Base-by-base conservation (phyloP, 306 rosid species). In the Carpinus fangiana region DNA sequence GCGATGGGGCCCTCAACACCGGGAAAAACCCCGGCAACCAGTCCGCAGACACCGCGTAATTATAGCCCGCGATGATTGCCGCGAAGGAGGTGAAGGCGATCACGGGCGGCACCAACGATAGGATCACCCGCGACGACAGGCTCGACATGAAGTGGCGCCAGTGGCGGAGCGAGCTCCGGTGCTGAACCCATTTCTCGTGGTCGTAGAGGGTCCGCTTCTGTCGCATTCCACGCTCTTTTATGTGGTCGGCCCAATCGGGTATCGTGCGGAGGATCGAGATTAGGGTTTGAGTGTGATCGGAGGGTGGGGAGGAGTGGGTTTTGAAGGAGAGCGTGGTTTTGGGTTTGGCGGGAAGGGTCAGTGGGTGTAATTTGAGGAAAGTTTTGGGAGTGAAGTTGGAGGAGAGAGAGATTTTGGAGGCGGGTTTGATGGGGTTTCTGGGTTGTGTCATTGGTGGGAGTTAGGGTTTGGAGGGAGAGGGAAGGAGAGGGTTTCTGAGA, bases 131-230 rank as follows among this genome's bases (percentile, higher is more conserved):
- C 3, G 98, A 93, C 2, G 98, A 89, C 11, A 87, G 82, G 79
- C 93, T 90, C 0, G 98, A 87, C n/a, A 88, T 73, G 0, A 93
- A 16, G 85, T 93, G 98, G 45, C 93, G 93, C 74, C 88, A 34
- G 72, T 93, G 98, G 85, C 98, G 98, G 80, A 86, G 90, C 11
- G 98, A 91, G 91, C 90, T 86, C 61, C 98, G 83, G 79, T 93
- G 98, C 0, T 84, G 52, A 56, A 86, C 85, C 98, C 98, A 93
- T 28, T 86, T 74, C 9, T 78, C 72, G 78, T 93, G 97, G 77
- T 73, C 26, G 82, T 90, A 93, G 26, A 91, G 90, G 20, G 83
- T 56, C 10, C 97, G 86, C 2, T 82, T 79, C 73, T 80, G 77
- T 43, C 80, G 83, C 88, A 93, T 82, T 50, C 98, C 98, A 0